Percentiles rank a stretch among this genome's conserved stretches.
Conservation (phyloP, 768 basidiomycete species). For the Russula dissimulans region DNA sequence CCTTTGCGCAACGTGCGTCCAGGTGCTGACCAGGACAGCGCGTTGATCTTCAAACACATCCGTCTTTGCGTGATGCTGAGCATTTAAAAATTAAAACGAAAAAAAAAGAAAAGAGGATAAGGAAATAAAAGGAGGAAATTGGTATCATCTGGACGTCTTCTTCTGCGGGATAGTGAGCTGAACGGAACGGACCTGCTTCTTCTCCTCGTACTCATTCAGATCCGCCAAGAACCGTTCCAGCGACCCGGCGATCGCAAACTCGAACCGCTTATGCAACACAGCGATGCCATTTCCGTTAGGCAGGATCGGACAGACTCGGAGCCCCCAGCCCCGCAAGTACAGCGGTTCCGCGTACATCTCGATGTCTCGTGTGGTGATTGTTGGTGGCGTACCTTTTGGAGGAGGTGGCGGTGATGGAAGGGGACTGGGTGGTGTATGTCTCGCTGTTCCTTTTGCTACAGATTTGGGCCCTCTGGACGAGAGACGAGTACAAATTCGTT, state of each 20-base stretch:
- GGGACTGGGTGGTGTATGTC: neutral
- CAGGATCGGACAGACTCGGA: neutral
- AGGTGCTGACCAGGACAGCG: constrained; percentile 9
- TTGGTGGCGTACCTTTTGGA: neutral
- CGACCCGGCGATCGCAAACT: neutral
- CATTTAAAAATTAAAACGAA: neutral
- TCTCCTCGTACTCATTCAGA: constrained; percentile 4
- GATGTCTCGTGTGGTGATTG: constrained; percentile 5
- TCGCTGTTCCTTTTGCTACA: neutral
- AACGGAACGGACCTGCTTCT: neutral
- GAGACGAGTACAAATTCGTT: neutral
- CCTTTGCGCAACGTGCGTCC: constrained; percentile 11
- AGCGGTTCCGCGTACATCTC: constrained; percentile 5
- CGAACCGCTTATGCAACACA: constrained; percentile 12
- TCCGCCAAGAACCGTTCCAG: constrained; percentile 1
- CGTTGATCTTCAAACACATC: neutral
- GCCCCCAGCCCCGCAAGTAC: constrained; percentile 13
- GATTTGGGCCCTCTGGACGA: neutral
- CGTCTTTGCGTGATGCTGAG: constrained; percentile 10
- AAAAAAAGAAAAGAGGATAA: neutral
- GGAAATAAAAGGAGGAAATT: no score
- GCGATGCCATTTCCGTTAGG: constrained; percentile 10
- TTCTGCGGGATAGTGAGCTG: no score
- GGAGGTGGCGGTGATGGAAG: neutral
- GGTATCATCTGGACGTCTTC: neutral